phyloP scores from a whole-genome alignment of 1,284 basidiomycete species.

The Ceratobasidium theobromae region DNA sequence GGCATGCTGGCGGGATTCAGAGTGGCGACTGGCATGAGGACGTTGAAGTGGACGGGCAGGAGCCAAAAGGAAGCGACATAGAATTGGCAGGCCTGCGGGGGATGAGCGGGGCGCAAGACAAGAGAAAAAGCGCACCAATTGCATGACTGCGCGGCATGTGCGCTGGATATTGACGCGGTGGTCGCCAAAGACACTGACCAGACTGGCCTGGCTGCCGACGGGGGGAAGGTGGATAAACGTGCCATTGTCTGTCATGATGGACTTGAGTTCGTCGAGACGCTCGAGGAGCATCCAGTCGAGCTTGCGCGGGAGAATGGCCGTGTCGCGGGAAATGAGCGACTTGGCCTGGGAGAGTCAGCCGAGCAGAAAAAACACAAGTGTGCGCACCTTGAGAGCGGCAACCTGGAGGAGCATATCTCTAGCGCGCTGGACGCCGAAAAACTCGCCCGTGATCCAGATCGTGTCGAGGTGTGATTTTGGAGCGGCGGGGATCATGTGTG shows the following conservation, averaged over 20 bases:
- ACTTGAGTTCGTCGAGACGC: slow-evolving; percentile 84
- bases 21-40: slow-evolving; percentile 77
- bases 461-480: slow-evolving; percentile 52
- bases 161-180: slow-evolving; percentile 93
- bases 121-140: slow-evolving; percentile 61
- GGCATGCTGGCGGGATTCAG: slow-evolving; percentile 85
- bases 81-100: slow-evolving; percentile 82
- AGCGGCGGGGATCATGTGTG: slow-evolving; percentile 39
- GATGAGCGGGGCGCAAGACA: slow-evolving; percentile 5
- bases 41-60: slow-evolving; percentile 90
- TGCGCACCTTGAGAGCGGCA: slow-evolving; percentile 77
- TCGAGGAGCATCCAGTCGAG: slow-evolving; percentile 98
- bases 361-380: slow-evolving; percentile 19
- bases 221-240: slow-evolving; percentile 94
- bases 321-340: slow-evolving; percentile 87
- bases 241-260: slow-evolving; percentile 94
- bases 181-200: slow-evolving; percentile 94
- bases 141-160: slow-evolving; percentile 94
- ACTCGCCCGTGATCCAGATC: slow-evolving; percentile 97
- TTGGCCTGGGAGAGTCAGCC: slow-evolving; percentile 65
- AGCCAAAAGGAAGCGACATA: slow-evolving; percentile 97
- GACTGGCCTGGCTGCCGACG: slow-evolving; percentile 85
- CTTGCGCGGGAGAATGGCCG: slow-evolving; percentile 92
- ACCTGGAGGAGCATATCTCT: slow-evolving; percentile 93
- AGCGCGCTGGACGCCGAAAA: slow-evolving; percentile 93